Conservation (phyloP, 2,329 filamentous ascomycete species). For the Myriosclerotinia duriaeana region DNA sequence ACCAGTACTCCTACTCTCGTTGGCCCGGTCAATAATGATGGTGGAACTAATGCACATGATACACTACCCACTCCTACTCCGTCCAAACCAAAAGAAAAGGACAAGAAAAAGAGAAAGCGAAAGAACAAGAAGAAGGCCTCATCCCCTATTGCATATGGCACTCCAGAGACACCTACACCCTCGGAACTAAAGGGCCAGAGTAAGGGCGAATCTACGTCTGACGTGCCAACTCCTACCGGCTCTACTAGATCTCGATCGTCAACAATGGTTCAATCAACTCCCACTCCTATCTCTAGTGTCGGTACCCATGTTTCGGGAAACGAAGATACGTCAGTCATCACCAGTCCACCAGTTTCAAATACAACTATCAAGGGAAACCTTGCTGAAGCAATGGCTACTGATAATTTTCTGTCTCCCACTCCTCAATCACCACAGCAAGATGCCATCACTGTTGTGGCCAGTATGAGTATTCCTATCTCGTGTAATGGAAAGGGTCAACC, state of each 20-base stretch:
- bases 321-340: no score
- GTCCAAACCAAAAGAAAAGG: background rate
- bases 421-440: background rate
- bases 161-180: no score
- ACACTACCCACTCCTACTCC: background rate
- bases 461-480: background rate
- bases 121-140: no score
- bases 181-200: no score
- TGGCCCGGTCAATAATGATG: background rate
- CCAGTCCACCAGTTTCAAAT: background rate
- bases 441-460: background rate
- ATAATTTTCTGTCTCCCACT: no score
- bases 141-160: no score
- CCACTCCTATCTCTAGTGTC: background rate
- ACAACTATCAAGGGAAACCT: background rate
- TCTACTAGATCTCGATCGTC: background rate
- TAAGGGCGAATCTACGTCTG: background rate
- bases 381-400: background rate
- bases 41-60: background rate
- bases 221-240: background rate
- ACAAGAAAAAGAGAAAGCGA: no score
- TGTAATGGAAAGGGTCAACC: background rate
- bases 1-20: background rate
- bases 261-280: background rate
- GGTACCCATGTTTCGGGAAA: fast-evolving